These are phyloP conservation scores for Apiospora saccharicola DNA, from an alignment of 2,329 filamentous ascomycete genomes.

Conservation along the genomic window DNA sequence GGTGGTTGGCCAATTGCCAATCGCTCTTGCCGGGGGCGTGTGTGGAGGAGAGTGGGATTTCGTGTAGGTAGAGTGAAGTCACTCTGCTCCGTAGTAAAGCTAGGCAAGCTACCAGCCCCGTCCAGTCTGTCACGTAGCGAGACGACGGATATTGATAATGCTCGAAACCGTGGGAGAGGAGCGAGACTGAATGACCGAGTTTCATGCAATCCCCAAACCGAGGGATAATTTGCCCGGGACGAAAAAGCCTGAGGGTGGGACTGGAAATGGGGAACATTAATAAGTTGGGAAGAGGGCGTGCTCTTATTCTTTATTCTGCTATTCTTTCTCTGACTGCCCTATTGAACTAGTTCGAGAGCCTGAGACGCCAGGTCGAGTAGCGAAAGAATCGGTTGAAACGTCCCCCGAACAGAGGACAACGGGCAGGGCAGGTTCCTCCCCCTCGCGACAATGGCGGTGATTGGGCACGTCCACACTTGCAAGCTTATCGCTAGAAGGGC, in stretches of 20 bases:
- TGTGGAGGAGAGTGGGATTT: conserved; percentile 9
- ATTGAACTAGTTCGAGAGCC: background rate
- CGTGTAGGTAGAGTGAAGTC: background rate
- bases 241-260: background rate
- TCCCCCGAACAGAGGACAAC: background rate
- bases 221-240: background rate
- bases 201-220: background rate
- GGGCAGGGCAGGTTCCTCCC: no score
- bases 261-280: background rate
- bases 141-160: background rate
- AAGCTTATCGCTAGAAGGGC: conserved; percentile 17
- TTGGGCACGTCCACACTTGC: conserved; percentile 12
- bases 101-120: background rate
- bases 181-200: background rate
- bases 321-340: background rate
- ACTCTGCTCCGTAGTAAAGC: background rate
- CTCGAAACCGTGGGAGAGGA: background rate
- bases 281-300: background rate
- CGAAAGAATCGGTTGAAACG: conserved; percentile 18
- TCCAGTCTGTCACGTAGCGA: background rate
- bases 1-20: background rate
- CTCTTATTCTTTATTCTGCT: background rate
- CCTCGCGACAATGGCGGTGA: background rate
- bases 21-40: background rate
- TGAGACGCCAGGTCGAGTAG: conserved; percentile 18